Conservation (phyloP, 2,329 filamentous ascomycete species). For the Ophiostoma pallidulum region DNA sequence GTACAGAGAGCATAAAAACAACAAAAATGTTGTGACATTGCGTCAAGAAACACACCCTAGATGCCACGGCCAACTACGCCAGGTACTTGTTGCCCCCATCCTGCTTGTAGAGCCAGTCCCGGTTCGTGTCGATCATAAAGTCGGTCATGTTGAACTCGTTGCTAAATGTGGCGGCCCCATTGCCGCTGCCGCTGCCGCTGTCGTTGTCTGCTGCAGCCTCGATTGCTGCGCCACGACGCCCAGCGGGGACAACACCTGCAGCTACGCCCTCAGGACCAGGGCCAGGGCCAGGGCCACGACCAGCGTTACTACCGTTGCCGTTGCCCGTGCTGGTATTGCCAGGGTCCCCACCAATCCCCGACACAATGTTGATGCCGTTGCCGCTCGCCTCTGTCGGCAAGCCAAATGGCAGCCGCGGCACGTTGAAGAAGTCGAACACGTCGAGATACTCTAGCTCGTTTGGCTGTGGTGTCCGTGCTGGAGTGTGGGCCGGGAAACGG, state of each 20-base stretch:
- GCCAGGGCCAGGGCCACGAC: neutral
- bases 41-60: too few species aligned
- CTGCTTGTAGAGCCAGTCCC: conserved; percentile 59
- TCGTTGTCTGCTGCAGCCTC: conserved; percentile 6
- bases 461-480: conserved; percentile 59
- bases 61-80: conserved; percentile 4
- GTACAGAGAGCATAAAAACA: too few species aligned
- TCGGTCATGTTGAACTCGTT: conserved; percentile 72
- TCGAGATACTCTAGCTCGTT: conserved; percentile 87
- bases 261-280: too few species aligned
- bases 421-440: conserved; percentile 91
- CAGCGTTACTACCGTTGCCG: neutral
- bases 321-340: conserved; percentile 7
- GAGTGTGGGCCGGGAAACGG: conserved; percentile 44
- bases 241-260: too few species aligned
- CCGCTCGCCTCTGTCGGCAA: conserved; percentile 20
- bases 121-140: conserved; percentile 64
- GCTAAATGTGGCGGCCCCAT: conserved; percentile 20
- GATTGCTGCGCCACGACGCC: too few species aligned
- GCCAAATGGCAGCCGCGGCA: conserved; percentile 58
- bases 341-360: neutral
- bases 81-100: conserved; percentile 6
- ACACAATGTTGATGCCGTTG: conserved; percentile 5
- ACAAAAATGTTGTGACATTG: too few species aligned
- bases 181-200: neutral